A percentile compares a stretch with the other conserved stretches of the same genome.
phyloP scores from a whole-genome alignment of 805 yeast species.

The Lachancea sp. region DNA sequence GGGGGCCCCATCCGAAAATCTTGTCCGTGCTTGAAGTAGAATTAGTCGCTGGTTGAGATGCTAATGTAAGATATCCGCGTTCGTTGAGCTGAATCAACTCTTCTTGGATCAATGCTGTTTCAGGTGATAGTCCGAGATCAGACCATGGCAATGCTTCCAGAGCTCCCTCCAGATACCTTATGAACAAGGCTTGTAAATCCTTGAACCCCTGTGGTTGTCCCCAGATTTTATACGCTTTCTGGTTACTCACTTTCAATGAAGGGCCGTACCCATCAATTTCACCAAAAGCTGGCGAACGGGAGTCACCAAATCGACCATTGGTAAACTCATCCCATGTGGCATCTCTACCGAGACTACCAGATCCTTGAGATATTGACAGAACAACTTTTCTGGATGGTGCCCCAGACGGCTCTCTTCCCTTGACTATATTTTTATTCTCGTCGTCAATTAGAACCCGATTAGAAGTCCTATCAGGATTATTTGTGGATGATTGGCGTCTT shows the following conservation, averaged over 20 bases:
- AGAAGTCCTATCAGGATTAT: constrained; percentile 32
- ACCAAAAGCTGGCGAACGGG: constrained; percentile 94
- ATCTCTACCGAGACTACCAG: constrained; percentile 77
- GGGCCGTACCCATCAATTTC: constrained; percentile 98
- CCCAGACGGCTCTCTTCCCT: constrained; percentile 18
- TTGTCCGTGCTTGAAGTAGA: constrained; percentile 73
- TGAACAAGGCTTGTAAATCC: constrained; percentile 64
- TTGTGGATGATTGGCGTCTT: constrained; percentile 28
- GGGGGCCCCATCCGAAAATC: constrained; percentile 97
- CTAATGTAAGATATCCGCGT: constrained; percentile 73
- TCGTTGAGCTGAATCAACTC: constrained; percentile 74
- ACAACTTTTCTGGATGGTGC: constrained; percentile 48
- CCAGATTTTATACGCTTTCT: constrained; percentile 69
- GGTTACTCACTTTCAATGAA: constrained; percentile 64
- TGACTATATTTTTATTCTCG: constrained; percentile 16
- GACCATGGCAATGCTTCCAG: constrained; percentile 87
- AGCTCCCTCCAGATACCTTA: constrained; percentile 65
- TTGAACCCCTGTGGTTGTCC: constrained; percentile 57
- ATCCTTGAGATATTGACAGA: constrained; percentile 75
- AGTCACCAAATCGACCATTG: constrained; percentile 92
- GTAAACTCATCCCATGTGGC: constrained; percentile 98
- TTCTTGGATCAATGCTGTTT: constrained; percentile 88
- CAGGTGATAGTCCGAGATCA: constrained; percentile 77
- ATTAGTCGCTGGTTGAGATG: constrained; percentile 94
- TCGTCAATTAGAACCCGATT: constrained; percentile 37